Evolutionary conservation across 2,329 filamentous ascomycete species (phyloP).

Genomic region (Fonsecaea pugnacius): DNA sequence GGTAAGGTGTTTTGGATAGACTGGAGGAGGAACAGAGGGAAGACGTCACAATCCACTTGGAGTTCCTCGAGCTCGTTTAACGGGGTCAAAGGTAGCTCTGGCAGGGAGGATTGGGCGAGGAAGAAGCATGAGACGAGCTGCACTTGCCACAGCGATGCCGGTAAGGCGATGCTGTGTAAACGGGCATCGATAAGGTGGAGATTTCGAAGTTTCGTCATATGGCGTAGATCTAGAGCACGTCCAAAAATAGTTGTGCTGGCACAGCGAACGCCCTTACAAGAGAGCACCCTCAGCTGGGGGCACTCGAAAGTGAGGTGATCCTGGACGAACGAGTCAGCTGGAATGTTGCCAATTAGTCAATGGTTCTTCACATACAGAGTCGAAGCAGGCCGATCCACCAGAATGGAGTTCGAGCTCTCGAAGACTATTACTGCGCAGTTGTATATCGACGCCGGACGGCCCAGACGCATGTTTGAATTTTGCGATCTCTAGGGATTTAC

Average conservation of each 20-base stretch:
- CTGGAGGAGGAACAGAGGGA: background rate
- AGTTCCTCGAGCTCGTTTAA: slow-evolving; percentile 1
- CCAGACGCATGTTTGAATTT: slow-evolving; percentile 11
- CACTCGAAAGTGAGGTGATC: background rate
- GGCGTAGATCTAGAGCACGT: background rate
- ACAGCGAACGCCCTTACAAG: background rate
- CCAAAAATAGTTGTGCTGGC: background rate
- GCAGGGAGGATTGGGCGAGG: background rate
- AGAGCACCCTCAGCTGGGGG: background rate
- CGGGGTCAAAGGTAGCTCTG: background rate
- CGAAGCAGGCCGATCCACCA: background rate
- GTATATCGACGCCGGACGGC: background rate
- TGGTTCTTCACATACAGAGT: background rate
- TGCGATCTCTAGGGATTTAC: slow-evolving; percentile 15
- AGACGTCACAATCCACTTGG: background rate
- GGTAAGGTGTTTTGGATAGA: background rate
- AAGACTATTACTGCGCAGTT: background rate
- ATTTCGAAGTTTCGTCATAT: background rate
- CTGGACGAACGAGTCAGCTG: background rate
- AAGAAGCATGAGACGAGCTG: background rate
- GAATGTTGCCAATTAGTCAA: background rate
- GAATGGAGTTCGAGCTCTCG: background rate
- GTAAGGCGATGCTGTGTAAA: background rate
- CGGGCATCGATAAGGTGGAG: background rate
- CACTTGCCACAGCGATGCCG: background rate